Percentiles rank a stretch among this genome's conserved stretches.
phyloP scores from a whole-genome alignment of 352 stramenopile genomes.

The Phytophthora tentaculata region DNA sequence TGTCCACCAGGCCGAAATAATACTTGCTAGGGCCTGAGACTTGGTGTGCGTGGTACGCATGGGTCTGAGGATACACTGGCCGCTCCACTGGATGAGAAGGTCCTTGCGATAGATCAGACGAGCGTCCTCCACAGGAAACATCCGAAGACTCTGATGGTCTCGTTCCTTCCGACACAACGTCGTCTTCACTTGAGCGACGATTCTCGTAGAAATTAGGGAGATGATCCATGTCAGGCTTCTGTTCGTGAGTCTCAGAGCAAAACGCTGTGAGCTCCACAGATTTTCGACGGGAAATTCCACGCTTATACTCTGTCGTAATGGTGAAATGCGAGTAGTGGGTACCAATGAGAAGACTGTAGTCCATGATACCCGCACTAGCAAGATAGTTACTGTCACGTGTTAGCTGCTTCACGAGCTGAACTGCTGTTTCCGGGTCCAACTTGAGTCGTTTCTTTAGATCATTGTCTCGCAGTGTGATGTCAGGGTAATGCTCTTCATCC shows the following conservation, averaged over 20 bases:
- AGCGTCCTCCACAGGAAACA: conserved; percentile 17
- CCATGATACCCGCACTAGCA: conserved; percentile 89
- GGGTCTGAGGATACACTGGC: conserved; percentile 40
- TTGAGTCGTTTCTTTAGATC: conserved; percentile 88
- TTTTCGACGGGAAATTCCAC: conserved; percentile 37
- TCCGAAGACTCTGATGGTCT: conserved; percentile 37
- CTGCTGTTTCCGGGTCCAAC: conserved; percentile 53
- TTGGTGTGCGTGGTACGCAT: conserved; percentile 76
- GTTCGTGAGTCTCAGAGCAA: conserved; percentile 33
- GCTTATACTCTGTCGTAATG: conserved; percentile 54
- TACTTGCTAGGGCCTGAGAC: conserved; percentile 88
- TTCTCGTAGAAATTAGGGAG: conserved; percentile 47
- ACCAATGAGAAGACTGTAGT: conserved; percentile 91
- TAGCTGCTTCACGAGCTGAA: conserved; percentile 79
- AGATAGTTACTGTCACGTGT: conserved; percentile 87
- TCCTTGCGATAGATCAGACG: conserved; percentile 19
- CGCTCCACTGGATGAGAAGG: conserved; percentile 17
- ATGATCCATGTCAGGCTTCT: conserved; percentile 43
- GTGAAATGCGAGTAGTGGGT: conserved; percentile 88
- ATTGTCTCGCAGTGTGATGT: conserved; percentile 87
- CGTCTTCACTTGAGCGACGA: conserved; percentile 30
- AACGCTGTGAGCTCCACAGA: conserved; percentile 38
- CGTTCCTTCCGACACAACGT: conserved; percentile 30
- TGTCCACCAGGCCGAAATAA: conserved; percentile 91
- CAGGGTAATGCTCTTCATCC: conserved; percentile 78